Percentiles rank a stretch among this genome's conserved stretches.
Evolutionary conservation across 1,139 yeast genomes (phyloP).

Genomic region (Yamadazyma buinensis): DNA sequence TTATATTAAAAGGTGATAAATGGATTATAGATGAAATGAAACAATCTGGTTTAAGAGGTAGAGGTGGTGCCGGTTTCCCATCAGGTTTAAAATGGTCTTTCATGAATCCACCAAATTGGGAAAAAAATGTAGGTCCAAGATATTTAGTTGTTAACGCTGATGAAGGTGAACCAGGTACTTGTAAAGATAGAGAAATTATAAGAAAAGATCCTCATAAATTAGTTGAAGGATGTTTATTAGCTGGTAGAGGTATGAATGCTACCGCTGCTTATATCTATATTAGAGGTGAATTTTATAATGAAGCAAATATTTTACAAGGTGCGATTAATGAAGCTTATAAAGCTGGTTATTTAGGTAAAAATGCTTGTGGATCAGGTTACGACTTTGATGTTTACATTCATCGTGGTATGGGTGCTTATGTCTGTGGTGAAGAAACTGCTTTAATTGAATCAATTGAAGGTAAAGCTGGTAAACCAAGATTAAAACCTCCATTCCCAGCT

Average conservation of each 20-base stretch:
- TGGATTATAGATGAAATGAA: slow-evolving; percentile 89
- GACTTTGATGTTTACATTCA: slow-evolving; percentile 78
- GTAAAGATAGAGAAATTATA: slow-evolving; percentile 86
- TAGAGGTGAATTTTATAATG: slow-evolving; percentile 85
- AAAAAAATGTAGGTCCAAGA: slow-evolving; percentile 79
- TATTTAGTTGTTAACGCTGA: slow-evolving; percentile 87
- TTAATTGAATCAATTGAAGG: slow-evolving; percentile 85
- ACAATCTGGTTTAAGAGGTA: slow-evolving; percentile 79
- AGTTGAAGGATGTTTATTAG: slow-evolving; percentile 81
- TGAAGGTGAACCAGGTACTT: slow-evolving; percentile 93
- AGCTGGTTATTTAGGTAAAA: slow-evolving; percentile 74
- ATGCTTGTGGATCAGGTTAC: slow-evolving; percentile 85
- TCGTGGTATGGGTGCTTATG: slow-evolving; percentile 89
- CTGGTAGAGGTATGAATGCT: slow-evolving; percentile 91
- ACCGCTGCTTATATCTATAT: slow-evolving; percentile 88
- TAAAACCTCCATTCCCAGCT: slow-evolving; percentile 93
- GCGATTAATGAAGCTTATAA: slow-evolving; percentile 85
- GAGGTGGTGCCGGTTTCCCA: slow-evolving; percentile 94
- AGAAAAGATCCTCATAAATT: slow-evolving; percentile 89
- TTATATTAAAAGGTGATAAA: slow-evolving; percentile 73
- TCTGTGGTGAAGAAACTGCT: slow-evolving; percentile 91
- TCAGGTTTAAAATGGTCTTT: slow-evolving; percentile 88
- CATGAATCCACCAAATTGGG: slow-evolving; percentile 96
- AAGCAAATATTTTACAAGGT: slow-evolving; percentile 63
- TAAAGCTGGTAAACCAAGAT: slow-evolving; percentile 88